phyloP scores from a whole-genome alignment of 768 basidiomycete species.

The Roridomyces roridus region DNA sequence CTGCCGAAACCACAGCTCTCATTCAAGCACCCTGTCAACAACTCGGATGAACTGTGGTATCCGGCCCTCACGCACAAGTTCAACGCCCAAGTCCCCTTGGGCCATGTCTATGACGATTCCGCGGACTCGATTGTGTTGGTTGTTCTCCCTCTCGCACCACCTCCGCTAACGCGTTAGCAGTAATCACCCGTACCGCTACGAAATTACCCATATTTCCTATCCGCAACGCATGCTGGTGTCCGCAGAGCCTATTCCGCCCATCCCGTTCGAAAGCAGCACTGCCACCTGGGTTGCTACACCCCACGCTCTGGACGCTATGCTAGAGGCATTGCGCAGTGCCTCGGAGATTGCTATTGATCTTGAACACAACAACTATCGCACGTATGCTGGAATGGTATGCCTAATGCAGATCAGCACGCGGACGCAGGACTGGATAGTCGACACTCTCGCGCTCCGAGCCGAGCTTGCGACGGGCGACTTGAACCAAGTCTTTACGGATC shows the following conservation, averaged over 20 bases:
- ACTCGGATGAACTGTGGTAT: conserved; percentile 65
- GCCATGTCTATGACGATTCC: conserved; percentile 51
- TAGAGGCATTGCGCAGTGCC: conserved; percentile 67
- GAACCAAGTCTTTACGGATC: conserved; percentile 87
- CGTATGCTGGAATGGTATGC: conserved; percentile 87
- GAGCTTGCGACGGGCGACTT: conserved; percentile 63
- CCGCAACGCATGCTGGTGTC: conserved; percentile 70
- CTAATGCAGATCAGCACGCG: conserved; percentile 92
- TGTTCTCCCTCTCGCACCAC: neutral
- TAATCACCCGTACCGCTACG: conserved; percentile 85
- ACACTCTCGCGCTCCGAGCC: conserved; percentile 76
- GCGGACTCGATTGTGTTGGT: conserved; percentile 39
- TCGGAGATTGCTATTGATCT: conserved; percentile 91
- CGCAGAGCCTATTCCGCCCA: conserved; percentile 56
- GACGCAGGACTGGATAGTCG: conserved; percentile 86
- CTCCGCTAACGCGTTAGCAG: conserved; percentile 32
- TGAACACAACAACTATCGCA: conserved; percentile 90
- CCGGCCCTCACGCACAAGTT: conserved; percentile 79
- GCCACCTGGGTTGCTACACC: conserved; percentile 75
- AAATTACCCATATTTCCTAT: conserved; percentile 77
- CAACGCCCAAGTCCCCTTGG: conserved; percentile 85
- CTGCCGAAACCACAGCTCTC: conserved; percentile 82
- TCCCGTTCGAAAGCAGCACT: conserved; percentile 67
- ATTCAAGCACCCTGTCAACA: conserved; percentile 69
- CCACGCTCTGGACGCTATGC: conserved; percentile 62